Conservation (phyloP, 2,329 filamentous ascomycete genomes). For the Calonectria ilicicola region DNA sequence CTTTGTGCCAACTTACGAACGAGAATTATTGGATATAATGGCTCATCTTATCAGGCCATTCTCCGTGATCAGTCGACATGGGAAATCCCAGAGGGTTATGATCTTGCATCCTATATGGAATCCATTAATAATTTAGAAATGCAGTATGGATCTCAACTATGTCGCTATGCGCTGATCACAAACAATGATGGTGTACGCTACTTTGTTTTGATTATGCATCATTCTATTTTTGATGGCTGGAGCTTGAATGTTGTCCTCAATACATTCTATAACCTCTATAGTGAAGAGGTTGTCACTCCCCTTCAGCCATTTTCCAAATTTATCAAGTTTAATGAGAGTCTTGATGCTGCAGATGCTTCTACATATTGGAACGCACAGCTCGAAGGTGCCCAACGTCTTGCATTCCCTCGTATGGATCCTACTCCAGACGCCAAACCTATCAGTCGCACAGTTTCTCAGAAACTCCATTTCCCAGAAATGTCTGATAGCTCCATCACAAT, state of each 20-base stretch:
- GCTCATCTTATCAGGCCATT: slow-evolving; percentile 1
- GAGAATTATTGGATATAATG: not conserved
- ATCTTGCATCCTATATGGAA: slow-evolving; percentile 1
- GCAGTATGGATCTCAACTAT: not conserved
- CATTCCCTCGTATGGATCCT: not conserved
- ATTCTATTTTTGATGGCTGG: slow-evolving; percentile 7
- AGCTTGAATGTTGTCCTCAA: not conserved
- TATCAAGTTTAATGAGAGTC: not conserved
- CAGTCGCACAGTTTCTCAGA: not conserved
- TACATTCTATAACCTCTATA: not conserved
- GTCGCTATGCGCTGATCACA: slow-evolving; percentile 3
- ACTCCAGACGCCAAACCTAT: not conserved
- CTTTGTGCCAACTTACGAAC: not conserved
- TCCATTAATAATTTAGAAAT: not conserved
- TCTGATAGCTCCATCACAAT: not conserved
- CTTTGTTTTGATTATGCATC: slow-evolving; percentile 2
- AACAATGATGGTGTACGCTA: not conserved
- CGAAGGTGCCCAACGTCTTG: not conserved
- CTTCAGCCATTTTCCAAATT: slow-evolving; percentile 9
- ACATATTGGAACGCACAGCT: slow-evolving; percentile 1
- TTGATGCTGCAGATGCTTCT: not conserved
- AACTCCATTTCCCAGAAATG: not conserved
- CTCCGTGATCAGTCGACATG: not conserved
- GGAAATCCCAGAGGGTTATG: not conserved
- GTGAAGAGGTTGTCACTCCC: not conserved